A percentile compares a stretch with the other conserved stretches of the same genome.
Evolutionary conservation across 2,329 filamentous ascomycete species (phyloP).

Genomic region (Akanthomyces uredinophilus): DNA sequence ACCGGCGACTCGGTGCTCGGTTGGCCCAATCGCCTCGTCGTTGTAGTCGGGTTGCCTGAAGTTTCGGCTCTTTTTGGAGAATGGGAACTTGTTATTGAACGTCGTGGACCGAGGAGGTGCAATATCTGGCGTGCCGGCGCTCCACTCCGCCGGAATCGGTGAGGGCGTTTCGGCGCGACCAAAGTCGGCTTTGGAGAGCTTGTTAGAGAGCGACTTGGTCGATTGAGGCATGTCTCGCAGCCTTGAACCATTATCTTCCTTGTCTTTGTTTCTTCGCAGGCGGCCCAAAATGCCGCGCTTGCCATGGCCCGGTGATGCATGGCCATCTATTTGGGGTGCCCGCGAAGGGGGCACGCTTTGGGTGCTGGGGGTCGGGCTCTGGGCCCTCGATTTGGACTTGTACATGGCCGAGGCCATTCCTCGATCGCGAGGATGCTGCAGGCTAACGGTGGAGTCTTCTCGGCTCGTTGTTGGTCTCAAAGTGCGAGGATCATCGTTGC

Average conservation of each 20-base stretch:
- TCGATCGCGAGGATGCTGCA: conserved; percentile 46
- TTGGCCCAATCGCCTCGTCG: conserved; percentile 56
- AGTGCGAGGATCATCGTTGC: conserved; percentile 60
- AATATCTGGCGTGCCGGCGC: conserved; percentile 25
- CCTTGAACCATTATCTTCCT: conserved; percentile 41
- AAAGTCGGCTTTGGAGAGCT: conserved; percentile 45
- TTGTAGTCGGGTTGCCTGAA: conserved; percentile 44
- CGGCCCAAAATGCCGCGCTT: conserved; percentile 48
- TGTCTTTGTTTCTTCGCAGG: conserved; percentile 48
- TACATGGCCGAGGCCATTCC: conserved; percentile 42
- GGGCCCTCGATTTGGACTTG: conserved; percentile 54
- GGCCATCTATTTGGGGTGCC: conserved; percentile 45
- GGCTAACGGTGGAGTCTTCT: conserved; percentile 61
- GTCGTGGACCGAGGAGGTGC: conserved; percentile 39
- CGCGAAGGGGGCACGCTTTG: conserved; percentile 54
- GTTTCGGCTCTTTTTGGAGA: conserved; percentile 51
- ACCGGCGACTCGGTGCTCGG: conserved; percentile 53
- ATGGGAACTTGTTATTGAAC: conserved; percentile 60
- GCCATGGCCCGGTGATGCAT: conserved; percentile 53
- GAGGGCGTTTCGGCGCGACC: conserved; percentile 33
- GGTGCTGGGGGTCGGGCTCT: conserved; percentile 76
- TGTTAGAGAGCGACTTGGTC: conserved; percentile 47
- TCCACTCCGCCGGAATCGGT: conserved; percentile 28
- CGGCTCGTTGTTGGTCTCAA: conserved; percentile 68
- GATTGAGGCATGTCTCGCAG: conserved; percentile 48